Evolutionary conservation across 2,329 filamentous ascomycete genomes (phyloP).

Genomic region (Grosmannia serpens): DNA sequence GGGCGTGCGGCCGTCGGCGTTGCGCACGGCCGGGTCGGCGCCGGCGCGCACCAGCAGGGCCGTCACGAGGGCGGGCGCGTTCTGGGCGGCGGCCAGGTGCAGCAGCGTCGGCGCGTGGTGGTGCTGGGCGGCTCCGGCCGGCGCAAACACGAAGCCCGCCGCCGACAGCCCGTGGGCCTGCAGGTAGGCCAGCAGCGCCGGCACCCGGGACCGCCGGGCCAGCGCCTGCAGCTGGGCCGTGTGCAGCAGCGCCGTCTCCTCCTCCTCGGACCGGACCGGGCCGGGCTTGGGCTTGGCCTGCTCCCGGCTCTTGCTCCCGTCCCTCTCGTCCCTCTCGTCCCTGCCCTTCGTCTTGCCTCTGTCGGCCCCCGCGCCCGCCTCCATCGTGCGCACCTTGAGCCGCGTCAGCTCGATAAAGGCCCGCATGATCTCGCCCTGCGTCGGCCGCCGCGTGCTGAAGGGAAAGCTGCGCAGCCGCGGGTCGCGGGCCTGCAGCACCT

Average conservation of each 20-base stretch:
- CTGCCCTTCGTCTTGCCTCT: too few species aligned
- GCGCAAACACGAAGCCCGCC: slow-evolving; percentile 63
- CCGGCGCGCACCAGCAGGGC: slow-evolving; percentile 65
- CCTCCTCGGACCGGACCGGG: slow-evolving; percentile 48
- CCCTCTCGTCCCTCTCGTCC: slow-evolving; percentile 21
- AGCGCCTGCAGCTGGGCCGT: slow-evolving; percentile 82
- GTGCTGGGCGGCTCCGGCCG: slow-evolving; percentile 42
- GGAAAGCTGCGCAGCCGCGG: slow-evolving; percentile 75
- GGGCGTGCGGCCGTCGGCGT: slow-evolving; percentile 66
- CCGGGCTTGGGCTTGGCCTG: slow-evolving; percentile 33
- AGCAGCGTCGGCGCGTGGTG: slow-evolving; percentile 74
- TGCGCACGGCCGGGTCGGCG: slow-evolving; percentile 61
- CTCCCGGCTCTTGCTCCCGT: slow-evolving; percentile 28
- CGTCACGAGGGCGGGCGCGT: slow-evolving; percentile 63
- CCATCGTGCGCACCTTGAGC: slow-evolving; percentile 55
- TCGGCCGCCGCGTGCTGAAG: slow-evolving; percentile 84
- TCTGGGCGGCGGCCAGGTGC: slow-evolving; percentile 74
- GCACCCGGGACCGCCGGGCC: slow-evolving; percentile 80
- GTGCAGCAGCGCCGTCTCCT: slow-evolving; percentile 71
- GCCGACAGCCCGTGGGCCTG: slow-evolving; percentile 56
- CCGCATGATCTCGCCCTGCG: slow-evolving; percentile 88
- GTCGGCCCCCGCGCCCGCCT: slow-evolving; percentile 19
- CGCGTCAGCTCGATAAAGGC: slow-evolving; percentile 89
- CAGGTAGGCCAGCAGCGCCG: slow-evolving; percentile 75
- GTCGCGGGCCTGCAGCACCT: slow-evolving; percentile 71